These are phyloP conservation scores for Trypanosoma cruzi DNA, from an alignment of 208 protist species.

Conservation along the genomic window DNA sequence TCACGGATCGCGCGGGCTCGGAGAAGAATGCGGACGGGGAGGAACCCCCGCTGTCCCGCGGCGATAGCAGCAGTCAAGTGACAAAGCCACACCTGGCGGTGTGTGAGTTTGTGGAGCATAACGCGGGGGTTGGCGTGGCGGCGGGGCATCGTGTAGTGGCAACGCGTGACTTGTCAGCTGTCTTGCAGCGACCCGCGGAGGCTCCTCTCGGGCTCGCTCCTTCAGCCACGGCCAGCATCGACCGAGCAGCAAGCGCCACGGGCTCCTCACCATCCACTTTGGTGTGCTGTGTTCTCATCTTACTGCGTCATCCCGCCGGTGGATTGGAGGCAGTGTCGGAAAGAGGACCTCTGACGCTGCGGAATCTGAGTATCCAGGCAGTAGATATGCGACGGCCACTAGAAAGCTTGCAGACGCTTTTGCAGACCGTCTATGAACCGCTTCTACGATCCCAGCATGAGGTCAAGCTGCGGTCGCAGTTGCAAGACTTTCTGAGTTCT, in stretches of 20 bases:
- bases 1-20: neutral
- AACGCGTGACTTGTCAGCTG: constrained; percentile 7
- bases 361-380: constrained; percentile 67
- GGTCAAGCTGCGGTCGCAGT: constrained; percentile 45
- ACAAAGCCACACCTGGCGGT: constrained; percentile 9
- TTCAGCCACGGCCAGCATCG: neutral
- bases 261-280: neutral
- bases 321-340: neutral
- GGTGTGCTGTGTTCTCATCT: constrained; percentile 22
- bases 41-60: neutral
- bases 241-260: neutral
- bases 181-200: constrained; percentile 9
- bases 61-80: neutral
- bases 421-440: constrained; percentile 79
- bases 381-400: constrained; percentile 65
- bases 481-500: constrained; percentile 76
- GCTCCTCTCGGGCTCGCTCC: neutral
- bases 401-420: constrained; percentile 51
- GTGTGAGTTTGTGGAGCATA: constrained; percentile 18
- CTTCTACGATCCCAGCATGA: constrained; percentile 53
- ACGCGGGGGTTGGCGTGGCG: neutral
- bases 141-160: constrained; percentile 5
- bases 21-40: neutral
- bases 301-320: neutral
- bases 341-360: constrained; percentile 32